Evolutionary conservation across 495 filamentous ascomycete genomes (phyloP), one percentile per base, ranked within the genome.

Genomic region (Sordaria brevicollis): DNA sequence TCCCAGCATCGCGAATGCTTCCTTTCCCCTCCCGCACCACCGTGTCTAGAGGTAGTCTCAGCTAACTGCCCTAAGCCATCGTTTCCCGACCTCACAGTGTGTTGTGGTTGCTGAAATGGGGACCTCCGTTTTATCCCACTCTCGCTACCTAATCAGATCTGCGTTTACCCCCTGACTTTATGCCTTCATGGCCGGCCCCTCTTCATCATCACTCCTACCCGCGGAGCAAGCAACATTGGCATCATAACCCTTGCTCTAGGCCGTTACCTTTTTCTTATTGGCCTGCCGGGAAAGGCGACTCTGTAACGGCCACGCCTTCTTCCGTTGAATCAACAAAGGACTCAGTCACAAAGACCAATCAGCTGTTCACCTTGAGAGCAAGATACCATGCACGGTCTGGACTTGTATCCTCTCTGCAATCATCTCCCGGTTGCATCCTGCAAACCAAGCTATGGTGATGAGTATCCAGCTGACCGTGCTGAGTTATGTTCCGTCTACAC

Each of bases 261-360:
- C 66, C 66, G 67, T 71, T 65, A 35, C 37, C 49, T 37, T 49
- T n/a, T 72, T 71, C 74, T 76, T 75, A 83, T 82, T 83, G 82
- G 83, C 73, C 71, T 68, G 69, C 68, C 72, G 69, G 35, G 70
- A 72, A 75, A 76, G 73, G 74, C 75, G 74, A 75, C 77, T 79
- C 78, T 74, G 80, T 81, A 79, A 81, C 82, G 79, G 80, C 77
- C 81, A 82, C 82, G 82, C 81, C 79, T 81, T 79, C 77, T 76
- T 78, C 80, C 81, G 80, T 79, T 74, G 78, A 78, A 77, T 78
- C 75, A 78, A 80, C 76, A 68, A 78, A 79, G 75, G 81, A 76
- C 79, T 81, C 79, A 79, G 79, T 75, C 74, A 71, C 68, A 73
- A 76, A 69, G 74, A 65, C 80, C 78, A 82, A 82, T 83, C 75